Evolutionary conservation across 345 rosid species (phyloP), one percentile per base, ranked within the genome.

Genomic region (Litchi chinensis): DNA sequence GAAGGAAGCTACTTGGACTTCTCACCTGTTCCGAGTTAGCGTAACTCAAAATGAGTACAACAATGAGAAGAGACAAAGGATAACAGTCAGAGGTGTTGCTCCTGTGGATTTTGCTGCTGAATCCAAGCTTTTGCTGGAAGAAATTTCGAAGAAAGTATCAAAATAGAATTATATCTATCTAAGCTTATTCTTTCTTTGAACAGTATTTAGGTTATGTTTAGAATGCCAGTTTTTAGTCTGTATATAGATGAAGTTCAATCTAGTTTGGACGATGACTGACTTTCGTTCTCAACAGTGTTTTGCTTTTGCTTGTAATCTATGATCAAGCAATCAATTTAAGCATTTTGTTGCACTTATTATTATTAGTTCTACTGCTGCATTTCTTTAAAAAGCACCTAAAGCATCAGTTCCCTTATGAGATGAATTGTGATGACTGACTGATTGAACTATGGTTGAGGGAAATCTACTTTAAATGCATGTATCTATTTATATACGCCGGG

Each of bases 1-100:
- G 83, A 93, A 95, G 81, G 90, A 88, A 85, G 92, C 90, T 13
- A 95, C 96, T 13, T 93, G 99, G 99, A 86, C 79, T 64, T 90
- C 90, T 82, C 93, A 93, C 86, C 79, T 89, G 66, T 89, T 95
- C 76, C 80, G 91, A 57, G 87, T 93, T 39, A 89, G 97, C 69
- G 94, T 92, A 41, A 24, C 91, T 9, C 99, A 89, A 79, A 83
- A 90, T 1, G 98, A 95, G 77, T 93, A 93, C 83, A 95, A 90
- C 60, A 86, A 88, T 52, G 99, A 95, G 84, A 93, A 93, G 90
- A 87, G 93, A 74, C 98, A 92, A 80, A 91, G 99, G 88, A 82
- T 95, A 66, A 93, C 98, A 19, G 90, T 88, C 16, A 93, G 78
- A 86, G 92, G 83, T 48, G 89, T 81, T 60, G 85, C 95, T 71